These are phyloP conservation scores for Colletotrichum camelliae DNA, from an alignment of 2,329 filamentous ascomycete species.

Conservation along the genomic window DNA sequence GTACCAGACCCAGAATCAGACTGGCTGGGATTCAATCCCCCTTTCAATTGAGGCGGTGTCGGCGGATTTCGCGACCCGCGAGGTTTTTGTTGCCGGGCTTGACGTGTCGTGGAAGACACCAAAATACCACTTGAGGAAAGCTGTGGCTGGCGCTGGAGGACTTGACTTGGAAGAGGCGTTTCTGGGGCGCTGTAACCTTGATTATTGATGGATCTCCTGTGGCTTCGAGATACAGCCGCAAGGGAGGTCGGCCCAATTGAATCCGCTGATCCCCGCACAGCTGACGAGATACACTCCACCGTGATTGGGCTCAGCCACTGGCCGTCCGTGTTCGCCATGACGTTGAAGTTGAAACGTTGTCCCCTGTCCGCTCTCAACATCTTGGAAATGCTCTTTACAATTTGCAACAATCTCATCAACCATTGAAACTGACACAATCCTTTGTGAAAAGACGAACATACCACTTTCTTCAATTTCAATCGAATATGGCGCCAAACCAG, in stretches of 20 bases:
- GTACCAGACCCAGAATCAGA: conserved; percentile 37
- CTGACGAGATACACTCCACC: conserved; percentile 7
- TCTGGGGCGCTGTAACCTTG: conserved; percentile 7
- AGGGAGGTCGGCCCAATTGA: conserved; percentile 13
- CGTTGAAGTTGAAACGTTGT: conserved; percentile 16
- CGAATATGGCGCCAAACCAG: conserved; percentile 63
- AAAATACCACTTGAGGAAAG: neutral
- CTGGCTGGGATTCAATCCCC: conserved; percentile 29
- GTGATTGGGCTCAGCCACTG: conserved; percentile 15
- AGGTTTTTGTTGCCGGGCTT: neutral
- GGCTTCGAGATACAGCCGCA: conserved; percentile 14
- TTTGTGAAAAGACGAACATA: neutral
- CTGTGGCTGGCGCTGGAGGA: conserved; percentile 1
- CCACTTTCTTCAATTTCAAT: neutral
- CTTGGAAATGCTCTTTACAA: neutral
- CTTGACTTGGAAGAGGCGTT: conserved; percentile 8
- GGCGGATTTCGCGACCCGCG: neutral
- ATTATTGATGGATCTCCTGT: conserved; percentile 15
- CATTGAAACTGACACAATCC: neutral
- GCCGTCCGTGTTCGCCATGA: conserved; percentile 8
- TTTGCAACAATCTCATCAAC: neutral
- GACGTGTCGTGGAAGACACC: neutral
- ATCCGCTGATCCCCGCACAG: conserved; percentile 18
- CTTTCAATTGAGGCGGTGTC: conserved; percentile 11
- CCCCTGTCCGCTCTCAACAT: neutral